Evolutionary conservation across 164 flowering plant genomes (phyloP), one percentile per base, ranked within the genome.

Genomic region (Umbellularia californica): DNA sequence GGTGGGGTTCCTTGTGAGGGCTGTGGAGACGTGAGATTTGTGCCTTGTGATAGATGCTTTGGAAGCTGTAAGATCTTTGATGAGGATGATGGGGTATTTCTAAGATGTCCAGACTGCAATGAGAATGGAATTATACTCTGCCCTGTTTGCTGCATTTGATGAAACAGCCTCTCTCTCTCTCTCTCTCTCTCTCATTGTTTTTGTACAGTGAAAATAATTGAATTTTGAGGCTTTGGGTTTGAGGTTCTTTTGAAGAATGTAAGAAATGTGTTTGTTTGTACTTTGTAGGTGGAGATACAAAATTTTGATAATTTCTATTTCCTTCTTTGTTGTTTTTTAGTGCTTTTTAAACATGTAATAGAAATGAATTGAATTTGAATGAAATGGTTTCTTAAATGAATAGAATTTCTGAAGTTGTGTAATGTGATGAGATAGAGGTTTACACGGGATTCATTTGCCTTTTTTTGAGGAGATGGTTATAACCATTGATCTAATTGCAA

Each of bases 41-140:
- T 95, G 73, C 93, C 90, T 0, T 95, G 99, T 72, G 92, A 90
- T 71, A 88, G 86, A 3, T 95, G 99, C 73, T 86, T 84, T 3
- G 99, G 99, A 62, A 95, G 99, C 75, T 90, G 99, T 77, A 95
- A 93, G 76, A 76, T 95, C 1, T 93, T 81, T 70, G 85, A 73
- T 2, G 86, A 73, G 1, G 83, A 74, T 28, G 91, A 80, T 27
- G 84, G n/a, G 27, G 88, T 80, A 58, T 92, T 94, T 65, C 87
- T 83, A 67, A 79, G 94, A 10, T 94, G 98, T 69, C 91, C 92
- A 3, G 88, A 94, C 71, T 94, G 97, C 72, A 94, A 94, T 75
- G 98, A 94, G 70, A 94, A 94, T 77, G 98, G 98, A 3, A 82
- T 94, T 6, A 76, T 87, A 3, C 83, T 90, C 3, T 94, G 98